Percentiles rank a stretch among this genome's conserved stretches.
Conservation (phyloP, 805 yeast species). For the Candida multigemmis region DNA sequence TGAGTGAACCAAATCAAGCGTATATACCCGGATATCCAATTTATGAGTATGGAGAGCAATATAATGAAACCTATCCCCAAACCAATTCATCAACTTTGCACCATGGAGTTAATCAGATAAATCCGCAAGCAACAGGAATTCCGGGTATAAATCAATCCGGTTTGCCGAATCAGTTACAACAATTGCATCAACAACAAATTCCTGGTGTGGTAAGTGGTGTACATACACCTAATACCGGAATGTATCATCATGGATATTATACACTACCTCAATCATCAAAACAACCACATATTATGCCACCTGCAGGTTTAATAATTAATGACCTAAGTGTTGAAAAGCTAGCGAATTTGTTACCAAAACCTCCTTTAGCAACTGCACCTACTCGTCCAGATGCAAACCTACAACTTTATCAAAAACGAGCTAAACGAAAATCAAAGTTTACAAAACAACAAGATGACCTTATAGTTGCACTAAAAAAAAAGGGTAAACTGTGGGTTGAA, state of each 20-base stretch:
- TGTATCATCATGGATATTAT: too few species aligned
- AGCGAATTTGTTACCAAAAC: constrained; percentile 27
- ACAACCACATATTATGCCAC: not conserved
- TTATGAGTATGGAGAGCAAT: too few species aligned
- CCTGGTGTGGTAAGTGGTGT: too few species aligned
- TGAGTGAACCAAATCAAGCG: too few species aligned
- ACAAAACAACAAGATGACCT: constrained; percentile 58
- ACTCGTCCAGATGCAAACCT: constrained; percentile 34
- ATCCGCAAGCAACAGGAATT: too few species aligned
- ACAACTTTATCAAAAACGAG: constrained; percentile 37
- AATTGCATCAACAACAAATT: not conserved
- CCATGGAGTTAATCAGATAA: too few species aligned
- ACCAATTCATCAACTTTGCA: too few species aligned
- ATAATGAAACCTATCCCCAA: too few species aligned
- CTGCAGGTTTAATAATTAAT: not conserved
- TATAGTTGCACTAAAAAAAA: constrained; percentile 51
- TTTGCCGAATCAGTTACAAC: not conserved
- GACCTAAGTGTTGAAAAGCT: constrained; percentile 2
- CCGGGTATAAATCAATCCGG: too few species aligned
- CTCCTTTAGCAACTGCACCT: constrained; percentile 37
- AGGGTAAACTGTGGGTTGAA: constrained; percentile 65
- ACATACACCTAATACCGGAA: too few species aligned
- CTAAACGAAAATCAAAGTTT: constrained; percentile 60
- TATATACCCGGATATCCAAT: too few species aligned
- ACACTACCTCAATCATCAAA: too few species aligned